Base-by-base conservation (phyloP, 345 rosid genomes). In the Alliaria petiolata region DNA sequence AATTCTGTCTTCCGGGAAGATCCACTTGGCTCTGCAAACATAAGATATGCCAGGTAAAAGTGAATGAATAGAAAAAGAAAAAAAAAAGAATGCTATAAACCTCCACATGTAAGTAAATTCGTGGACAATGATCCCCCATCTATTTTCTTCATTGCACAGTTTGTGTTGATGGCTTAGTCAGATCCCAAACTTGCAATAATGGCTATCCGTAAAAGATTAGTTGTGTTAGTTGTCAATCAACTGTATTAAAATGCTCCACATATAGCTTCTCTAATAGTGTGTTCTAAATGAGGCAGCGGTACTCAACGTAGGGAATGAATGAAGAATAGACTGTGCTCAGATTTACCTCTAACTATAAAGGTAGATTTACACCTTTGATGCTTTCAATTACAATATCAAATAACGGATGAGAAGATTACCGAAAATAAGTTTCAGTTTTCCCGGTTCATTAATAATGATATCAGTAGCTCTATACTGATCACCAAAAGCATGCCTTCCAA, bases 401-500 rank as follows among this genome's bases (percentile, higher is more conserved):
- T 30, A 68, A 43, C 1, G 10, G 22, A 65, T 60, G 10, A 61
- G 36, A 14, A 56, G 8, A 19, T 15, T 86, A 89, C 97, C 96
- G 11, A 87, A 91, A 36, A 87, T 83, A 57, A 93, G 81, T 71
- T 81, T 89, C 49, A 93, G 84, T 74, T 85, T 86, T 69, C 97
- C 97, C 42, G 95, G 64, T 73, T 85, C 91, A 71, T 80, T 73
- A 55, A 93, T 81, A 77, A 93, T 83, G 31, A 83, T 13, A 72
- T 91, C 98, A 70, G 95, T 89, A 57, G 98, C 98, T 50, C 89
- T 78, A 75, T 93, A 91, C 75, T 93, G 96, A 82, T 93, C 97
- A 57, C 98, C 96, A 80, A 87, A 93, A 69, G 97, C 98, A 91
- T 93, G 98, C 62, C 97, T 91, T 47, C 97, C 97, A 38, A 91